Conservation (phyloP, 2,329 filamentous ascomycete species). For the Colletotrichum destructivum region DNA sequence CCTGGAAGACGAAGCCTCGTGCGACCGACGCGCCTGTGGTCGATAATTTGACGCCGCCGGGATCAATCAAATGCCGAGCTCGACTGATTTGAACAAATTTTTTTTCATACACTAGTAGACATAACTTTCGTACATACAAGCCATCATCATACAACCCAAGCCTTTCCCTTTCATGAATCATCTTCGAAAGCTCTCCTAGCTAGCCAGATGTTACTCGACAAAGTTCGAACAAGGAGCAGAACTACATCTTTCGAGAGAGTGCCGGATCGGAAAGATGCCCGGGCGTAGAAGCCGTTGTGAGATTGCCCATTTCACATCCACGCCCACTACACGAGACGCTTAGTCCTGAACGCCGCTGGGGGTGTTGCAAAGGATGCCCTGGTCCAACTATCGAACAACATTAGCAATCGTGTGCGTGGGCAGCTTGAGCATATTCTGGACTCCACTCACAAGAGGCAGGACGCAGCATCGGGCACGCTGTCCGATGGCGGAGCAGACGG, state of each 20-base stretch:
- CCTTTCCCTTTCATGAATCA: background rate
- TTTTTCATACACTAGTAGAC: conserved; percentile 13
- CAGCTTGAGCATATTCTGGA: background rate
- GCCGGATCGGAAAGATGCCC: background rate
- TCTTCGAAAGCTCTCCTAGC: background rate
- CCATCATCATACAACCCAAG: conserved; percentile 12
- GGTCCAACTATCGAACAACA: conserved; percentile 45
- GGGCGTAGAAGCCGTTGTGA: background rate
- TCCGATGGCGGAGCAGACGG: conserved; percentile 62
- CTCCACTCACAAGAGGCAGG: conserved; percentile 58
- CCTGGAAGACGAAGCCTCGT: background rate
- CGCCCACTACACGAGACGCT: background rate
- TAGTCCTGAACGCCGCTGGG: conserved; percentile 51
- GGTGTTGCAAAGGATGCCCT: conserved; percentile 55
- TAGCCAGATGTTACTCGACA: conserved; percentile 12
- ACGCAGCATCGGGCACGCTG: conserved; percentile 72
- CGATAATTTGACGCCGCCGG: background rate
- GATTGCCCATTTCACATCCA: background rate
- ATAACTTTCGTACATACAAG: conserved; percentile 4
- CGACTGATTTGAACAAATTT: background rate
- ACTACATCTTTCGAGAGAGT: background rate
- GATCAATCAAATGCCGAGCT: too few species aligned
- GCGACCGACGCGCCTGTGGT: accelerated
- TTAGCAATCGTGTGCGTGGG: conserved; percentile 3
- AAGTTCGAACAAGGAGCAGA: conserved; percentile 9